These are phyloP conservation scores for Ochromonadaceae sp. DNA, from an alignment of 352 stramenopile species.

Conservation along the genomic window DNA sequence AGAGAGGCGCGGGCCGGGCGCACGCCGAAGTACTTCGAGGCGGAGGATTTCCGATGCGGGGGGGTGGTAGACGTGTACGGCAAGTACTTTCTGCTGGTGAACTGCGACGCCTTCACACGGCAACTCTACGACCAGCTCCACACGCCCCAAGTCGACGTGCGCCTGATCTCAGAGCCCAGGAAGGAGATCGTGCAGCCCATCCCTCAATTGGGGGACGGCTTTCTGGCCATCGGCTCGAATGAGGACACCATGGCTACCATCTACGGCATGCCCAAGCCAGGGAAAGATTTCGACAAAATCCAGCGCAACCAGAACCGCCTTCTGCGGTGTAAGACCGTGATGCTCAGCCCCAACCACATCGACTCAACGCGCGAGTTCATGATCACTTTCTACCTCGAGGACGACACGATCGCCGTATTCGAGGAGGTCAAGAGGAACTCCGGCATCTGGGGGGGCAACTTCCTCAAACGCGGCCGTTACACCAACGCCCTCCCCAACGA, in stretches of 20 bases:
- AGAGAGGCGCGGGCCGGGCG: not conserved
- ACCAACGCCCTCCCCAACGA: conserved; percentile 11
- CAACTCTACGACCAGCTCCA: conserved; percentile 19
- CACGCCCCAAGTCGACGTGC: not conserved
- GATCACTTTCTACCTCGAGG: conserved; percentile 27
- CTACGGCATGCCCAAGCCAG: conserved; percentile 19
- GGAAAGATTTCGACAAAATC: conserved; percentile 21
- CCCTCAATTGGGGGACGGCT: conserved; percentile 20
- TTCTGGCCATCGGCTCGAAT: conserved; percentile 24
- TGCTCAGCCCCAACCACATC: conserved; percentile 18
- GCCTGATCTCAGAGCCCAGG: conserved; percentile 12
- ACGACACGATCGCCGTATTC: conserved; percentile 30
- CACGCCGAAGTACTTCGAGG: not conserved
- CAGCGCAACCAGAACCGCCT: conserved; percentile 20
- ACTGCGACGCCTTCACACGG: conserved; percentile 21
- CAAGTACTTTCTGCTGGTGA: conserved; percentile 1
- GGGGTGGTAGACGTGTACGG: conserved; percentile 11
- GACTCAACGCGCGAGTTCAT: conserved; percentile 25
- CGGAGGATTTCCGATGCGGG: not conserved
- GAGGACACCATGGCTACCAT: conserved; percentile 29
- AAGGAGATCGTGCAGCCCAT: conserved; percentile 18
- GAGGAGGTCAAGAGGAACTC: conserved; percentile 30
- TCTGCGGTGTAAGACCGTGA: conserved; percentile 11
- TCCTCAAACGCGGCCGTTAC: conserved; percentile 28
- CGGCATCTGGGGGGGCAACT: conserved; percentile 30